A percentile compares a stretch with the other conserved stretches of the same genome.
phyloP scores from a whole-genome alignment of 495 filamentous ascomycete genomes.

The Talaromyces trachyspermus region DNA sequence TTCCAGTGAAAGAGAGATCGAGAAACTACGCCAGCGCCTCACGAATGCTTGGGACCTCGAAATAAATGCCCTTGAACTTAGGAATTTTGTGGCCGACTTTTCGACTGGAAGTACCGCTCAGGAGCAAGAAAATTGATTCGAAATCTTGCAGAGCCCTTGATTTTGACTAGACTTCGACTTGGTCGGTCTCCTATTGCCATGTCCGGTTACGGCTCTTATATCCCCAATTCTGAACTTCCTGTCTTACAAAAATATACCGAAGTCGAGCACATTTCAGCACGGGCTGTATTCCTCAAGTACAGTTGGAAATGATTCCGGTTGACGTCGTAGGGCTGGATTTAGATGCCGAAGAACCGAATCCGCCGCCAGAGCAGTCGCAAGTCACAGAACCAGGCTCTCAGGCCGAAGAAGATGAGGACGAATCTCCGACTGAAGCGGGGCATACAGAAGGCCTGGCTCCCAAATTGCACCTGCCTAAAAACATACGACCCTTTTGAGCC shows the following conservation, averaged over 20 bases:
- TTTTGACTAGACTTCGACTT: conserved; percentile 56
- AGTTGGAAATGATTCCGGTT: conserved; percentile 67
- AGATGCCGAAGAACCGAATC: conserved; percentile 55
- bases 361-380: conserved; percentile 42
- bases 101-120: conserved; percentile 72
- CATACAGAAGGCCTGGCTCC: conserved; percentile 20
- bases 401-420: conserved; percentile 41
- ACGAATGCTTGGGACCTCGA: conserved; percentile 53
- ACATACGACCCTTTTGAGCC: conserved; percentile 59
- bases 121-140: conserved; percentile 83
- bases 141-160: conserved; percentile 68
- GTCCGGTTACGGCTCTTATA: conserved; percentile 1
- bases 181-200: conserved; percentile 12
- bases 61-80: conserved; percentile 60
- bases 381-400: conserved; percentile 34
- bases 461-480: conserved; percentile 40
- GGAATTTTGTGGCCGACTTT: conserved; percentile 67
- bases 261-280: conserved; percentile 62
- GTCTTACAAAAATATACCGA: conserved; percentile 51
- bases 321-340: conserved; percentile 74
- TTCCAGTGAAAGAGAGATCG: conserved; percentile 53
- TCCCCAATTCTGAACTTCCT: conserved; percentile 25
- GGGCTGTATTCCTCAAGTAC: conserved; percentile 67
- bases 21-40: conserved; percentile 39
- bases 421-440: conserved; percentile 26